These are phyloP conservation scores for Coemansia sp. DNA, from an alignment of 192 early-diverging fungal genomes.

Conservation along the genomic window DNA sequence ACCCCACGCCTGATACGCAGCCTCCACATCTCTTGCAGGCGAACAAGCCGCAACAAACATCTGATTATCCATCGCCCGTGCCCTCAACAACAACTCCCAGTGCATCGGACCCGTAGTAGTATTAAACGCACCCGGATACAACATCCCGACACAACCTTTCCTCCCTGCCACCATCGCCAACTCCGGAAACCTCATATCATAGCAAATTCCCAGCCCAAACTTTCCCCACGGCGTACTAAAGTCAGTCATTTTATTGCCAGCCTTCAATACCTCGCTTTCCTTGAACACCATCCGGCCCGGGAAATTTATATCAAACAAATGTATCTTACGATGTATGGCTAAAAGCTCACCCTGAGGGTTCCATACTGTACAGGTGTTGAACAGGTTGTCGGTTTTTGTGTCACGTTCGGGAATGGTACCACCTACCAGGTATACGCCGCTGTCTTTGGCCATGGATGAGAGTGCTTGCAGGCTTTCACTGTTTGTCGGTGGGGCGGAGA, in stretches of 20 bases:
- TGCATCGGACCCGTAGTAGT: slow-evolving; percentile 93
- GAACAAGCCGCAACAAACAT: slow-evolving; percentile 95
- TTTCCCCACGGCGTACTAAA: slow-evolving; percentile 81
- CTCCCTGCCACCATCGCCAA: slow-evolving; percentile 91
- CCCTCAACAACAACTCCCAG: slow-evolving; percentile 87
- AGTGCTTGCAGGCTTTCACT: slow-evolving; percentile 75
- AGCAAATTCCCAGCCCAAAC: slow-evolving; percentile 94
- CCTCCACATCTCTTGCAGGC: slow-evolving; percentile 78
- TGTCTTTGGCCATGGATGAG: slow-evolving; percentile 83
- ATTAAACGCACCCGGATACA: slow-evolving; percentile 98
- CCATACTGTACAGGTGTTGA: slow-evolving; percentile 85
- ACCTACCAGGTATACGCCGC: slow-evolving; percentile 83
- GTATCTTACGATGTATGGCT: slow-evolving; percentile 77
- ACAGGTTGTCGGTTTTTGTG: slow-evolving; percentile 58
- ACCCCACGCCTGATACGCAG: slow-evolving; percentile 89
- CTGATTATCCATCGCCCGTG: slow-evolving; percentile 90
- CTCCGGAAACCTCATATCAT: slow-evolving; percentile 97
- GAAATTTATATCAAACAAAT: slow-evolving; percentile 96
- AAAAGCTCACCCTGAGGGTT: slow-evolving; percentile 64
- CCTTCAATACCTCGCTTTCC: slow-evolving; percentile 80
- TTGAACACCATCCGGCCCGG: slow-evolving; percentile 91
- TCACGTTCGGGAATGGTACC: slow-evolving; percentile 90
- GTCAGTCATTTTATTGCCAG: slow-evolving; percentile 77
- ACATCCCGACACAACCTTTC: slow-evolving; percentile 85
- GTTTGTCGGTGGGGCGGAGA: slow-evolving; percentile 45